Evolutionary conservation across 2,329 filamentous ascomycete genomes (phyloP), one percentile per base, ranked within the genome.

Genomic region (Aspergillus awamori): DNA sequence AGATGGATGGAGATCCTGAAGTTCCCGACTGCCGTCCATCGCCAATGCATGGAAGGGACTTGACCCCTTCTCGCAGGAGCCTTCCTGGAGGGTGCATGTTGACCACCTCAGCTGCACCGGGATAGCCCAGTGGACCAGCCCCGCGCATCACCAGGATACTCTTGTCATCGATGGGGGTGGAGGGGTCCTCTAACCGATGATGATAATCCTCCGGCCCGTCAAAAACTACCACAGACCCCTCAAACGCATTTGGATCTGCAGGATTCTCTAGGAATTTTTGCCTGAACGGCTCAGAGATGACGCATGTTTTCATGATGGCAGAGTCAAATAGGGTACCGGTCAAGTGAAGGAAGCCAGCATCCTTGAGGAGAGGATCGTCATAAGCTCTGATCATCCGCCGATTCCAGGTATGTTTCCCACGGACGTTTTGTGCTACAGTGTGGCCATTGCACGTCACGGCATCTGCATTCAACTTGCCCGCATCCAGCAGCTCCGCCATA

Each of bases 11-110:
- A 3, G 80, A 83, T 0, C 80, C 82, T 3, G 83, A 85, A 2
- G 83, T 86, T 33, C 83, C 83, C 7, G 81, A 84, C 67, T 85
- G 83, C 51, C 83, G 74, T 1, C 83, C 83, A 65, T 86, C 83
- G 6, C 83, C 83, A 60, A 86, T 82, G 59, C 81, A 84, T 7
- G 80, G 79, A 52, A 85, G 70, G 49, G 81, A 74, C 63, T 76
- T 68, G 61, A 84, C 70, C 54, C 83, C 80, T 67, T 81, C 69
- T 62, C 76, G 77, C 47, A 83, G 65, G 4, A 83, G 73, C 55
- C 76, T 73, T 26, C 73, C 75, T 1, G 81, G 81, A 26, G 81
- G 78, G 55, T 81, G 80, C 80, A 83, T 83, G 69, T 84, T 83
- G 59, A 84, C 81, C 20, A 83, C 81, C 63, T 84, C 81, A 3